phyloP scores from a whole-genome alignment of 805 yeast genomes.

The Hanseniaspora valbyensis region DNA sequence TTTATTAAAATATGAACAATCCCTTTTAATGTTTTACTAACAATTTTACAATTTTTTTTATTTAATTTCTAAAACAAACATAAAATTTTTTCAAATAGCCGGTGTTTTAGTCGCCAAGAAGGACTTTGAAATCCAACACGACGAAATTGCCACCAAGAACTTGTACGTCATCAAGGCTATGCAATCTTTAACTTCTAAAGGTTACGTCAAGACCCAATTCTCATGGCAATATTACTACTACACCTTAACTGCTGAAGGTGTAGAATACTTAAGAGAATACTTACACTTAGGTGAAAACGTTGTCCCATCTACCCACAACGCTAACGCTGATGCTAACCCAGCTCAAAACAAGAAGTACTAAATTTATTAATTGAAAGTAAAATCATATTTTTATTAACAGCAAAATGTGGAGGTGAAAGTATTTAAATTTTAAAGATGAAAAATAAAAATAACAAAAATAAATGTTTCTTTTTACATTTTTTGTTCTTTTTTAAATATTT shows the following conservation, averaged over 20 bases:
- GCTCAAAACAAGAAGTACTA: constrained; percentile 46
- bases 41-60: neutral
- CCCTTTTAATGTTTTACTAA: too few species aligned
- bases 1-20: neutral
- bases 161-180: constrained; percentile 96
- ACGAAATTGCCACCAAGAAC: constrained; percentile 96
- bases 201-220: constrained; percentile 99
- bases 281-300: constrained; percentile 97
- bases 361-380: constrained; percentile 3
- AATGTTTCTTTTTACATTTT: neutral
- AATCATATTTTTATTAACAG: neutral
- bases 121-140: constrained; percentile 97
- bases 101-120: constrained; percentile 99
- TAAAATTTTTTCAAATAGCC: constrained; percentile 40
- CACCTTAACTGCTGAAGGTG: constrained; percentile 99
- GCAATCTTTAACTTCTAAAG: constrained; percentile 97
- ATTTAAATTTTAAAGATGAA: too few species aligned
- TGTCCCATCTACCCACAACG: constrained; percentile 96
- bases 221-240: constrained; percentile 99
- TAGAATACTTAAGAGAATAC: constrained; percentile 94
- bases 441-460: too few species aligned
- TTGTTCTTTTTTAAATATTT: neutral
- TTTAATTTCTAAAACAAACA: too few species aligned
- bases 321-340: constrained; percentile 71
- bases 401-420: neutral